Evolutionary conservation across 441 rosid species (phyloP), one percentile per base, ranked within the genome.

Genomic region (Populus tomentosa): DNA sequence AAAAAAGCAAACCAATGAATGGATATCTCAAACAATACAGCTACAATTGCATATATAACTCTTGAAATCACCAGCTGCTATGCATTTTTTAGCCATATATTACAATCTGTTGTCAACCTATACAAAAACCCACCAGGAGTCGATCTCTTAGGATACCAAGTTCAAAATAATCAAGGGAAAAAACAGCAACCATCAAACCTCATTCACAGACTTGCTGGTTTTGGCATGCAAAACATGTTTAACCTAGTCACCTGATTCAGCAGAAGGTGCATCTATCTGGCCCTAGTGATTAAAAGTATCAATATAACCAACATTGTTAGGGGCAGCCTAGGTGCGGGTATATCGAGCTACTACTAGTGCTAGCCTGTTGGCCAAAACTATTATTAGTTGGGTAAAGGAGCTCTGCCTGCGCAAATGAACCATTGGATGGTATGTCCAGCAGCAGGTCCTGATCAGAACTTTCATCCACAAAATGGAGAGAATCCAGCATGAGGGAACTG

Each of bases 351-450:
- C 92, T 85, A 77, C 89, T 83, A 78, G 86, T 78, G 81, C 90
- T 88, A 68, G 91, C 90, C 75, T 89, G 92, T 67, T 80, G 88
- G 75, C 88, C 86, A 77, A 56, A 82, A 80, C 81, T 80, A 74
- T 77, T 26, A 79, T 77, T 26, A 79, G 81, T 38, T 24, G 94
- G 94, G 75, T 80, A 85, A 80, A 96, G 96, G 75, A 96, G 94
- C 85, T 96, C 99, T 66, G 98, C 98, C 85, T 91, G 95, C 63
- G 96, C 90, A 80, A 94, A 96, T 26, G 91, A 92, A 75, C 90
- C 83, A 20, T 90, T 90, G 77, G 90, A 89, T 32, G 99, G 98
- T 82, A 94, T 89, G 40, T 94, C 94, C 77, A 96, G 73, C 79
- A 94, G 95, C 77, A 94, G 87, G 79, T 94, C 97, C 79, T 91